Conservation (phyloP, 352 stramenopile genomes). For the Aphanomyces euteiches region DNA sequence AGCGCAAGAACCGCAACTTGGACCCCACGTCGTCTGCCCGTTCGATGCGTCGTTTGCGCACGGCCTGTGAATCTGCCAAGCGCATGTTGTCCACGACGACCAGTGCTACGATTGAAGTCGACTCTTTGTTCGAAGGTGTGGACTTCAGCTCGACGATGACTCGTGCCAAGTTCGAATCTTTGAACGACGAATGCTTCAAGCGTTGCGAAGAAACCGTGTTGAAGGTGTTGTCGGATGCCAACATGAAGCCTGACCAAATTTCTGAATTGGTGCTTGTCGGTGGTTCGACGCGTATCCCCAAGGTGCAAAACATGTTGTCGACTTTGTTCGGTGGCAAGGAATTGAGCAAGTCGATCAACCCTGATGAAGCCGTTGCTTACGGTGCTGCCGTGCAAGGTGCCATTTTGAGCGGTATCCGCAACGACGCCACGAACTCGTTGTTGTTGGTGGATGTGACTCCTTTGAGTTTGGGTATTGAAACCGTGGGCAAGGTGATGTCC, state of each 20-base stretch:
- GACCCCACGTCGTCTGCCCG: constrained; percentile 88
- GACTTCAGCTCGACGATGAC: constrained; percentile 94
- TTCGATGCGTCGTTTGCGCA: constrained; percentile 93
- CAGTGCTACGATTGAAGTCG: constrained; percentile 92
- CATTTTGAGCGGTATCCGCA: constrained; percentile 61
- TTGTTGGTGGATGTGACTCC: constrained; percentile 89
- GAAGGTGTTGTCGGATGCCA: constrained; percentile 58
- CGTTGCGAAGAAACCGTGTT: constrained; percentile 77
- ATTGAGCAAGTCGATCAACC: constrained; percentile 68
- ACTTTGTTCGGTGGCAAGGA: constrained; percentile 57
- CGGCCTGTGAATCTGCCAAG: constrained; percentile 97
- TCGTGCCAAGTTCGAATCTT: constrained; percentile 90
- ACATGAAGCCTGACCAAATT: constrained; percentile 64
- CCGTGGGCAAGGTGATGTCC: constrained; percentile 84
- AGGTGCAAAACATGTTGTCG: constrained; percentile 60
- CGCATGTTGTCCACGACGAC: constrained; percentile 92
- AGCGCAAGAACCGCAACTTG: constrained; percentile 86
- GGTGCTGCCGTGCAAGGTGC: constrained; percentile 63
- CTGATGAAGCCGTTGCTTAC: constrained; percentile 77
- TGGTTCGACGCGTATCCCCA: constrained; percentile 58
- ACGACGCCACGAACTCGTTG: constrained; percentile 81
- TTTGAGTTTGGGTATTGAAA: constrained; percentile 85
- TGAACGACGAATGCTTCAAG: constrained; percentile 81
- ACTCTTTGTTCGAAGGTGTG: constrained; percentile 93
- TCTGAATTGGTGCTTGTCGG: constrained; percentile 57